Percentiles rank a stretch among this genome's conserved stretches.
Evolutionary conservation across 2,329 filamentous ascomycete species (phyloP).

Genomic region (Cladophialophora bantiana): DNA sequence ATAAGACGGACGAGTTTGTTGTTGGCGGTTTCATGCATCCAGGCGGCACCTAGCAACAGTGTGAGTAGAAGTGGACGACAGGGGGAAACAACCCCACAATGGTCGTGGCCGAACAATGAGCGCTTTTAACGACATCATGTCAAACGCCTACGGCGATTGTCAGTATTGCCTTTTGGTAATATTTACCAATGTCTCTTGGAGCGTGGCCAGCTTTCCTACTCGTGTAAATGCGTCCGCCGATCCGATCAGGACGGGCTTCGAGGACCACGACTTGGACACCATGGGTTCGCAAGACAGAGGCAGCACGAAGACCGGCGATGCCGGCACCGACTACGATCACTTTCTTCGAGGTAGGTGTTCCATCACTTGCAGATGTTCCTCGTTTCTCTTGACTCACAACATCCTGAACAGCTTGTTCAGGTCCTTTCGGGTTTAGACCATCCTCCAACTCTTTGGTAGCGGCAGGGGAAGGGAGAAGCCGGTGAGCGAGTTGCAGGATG

Average conservation of each 20-base stretch:
- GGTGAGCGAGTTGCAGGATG: conserved; percentile 38
- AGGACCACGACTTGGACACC: conserved; percentile 47
- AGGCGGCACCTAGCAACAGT: conserved; percentile 49
- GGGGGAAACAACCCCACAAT: conserved; percentile 38
- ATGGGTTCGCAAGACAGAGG: conserved; percentile 46
- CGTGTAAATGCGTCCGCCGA: conserved; percentile 51
- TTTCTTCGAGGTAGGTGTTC: conserved; percentile 37
- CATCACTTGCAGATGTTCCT: conserved; percentile 25
- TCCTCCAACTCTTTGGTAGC: conserved; percentile 37
- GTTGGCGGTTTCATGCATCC: conserved; percentile 56
- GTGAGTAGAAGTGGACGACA: conserved; percentile 32
- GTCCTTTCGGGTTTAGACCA: conserved; percentile 39
- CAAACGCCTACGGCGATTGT: conserved; percentile 42
- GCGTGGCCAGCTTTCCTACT: conserved; percentile 47
- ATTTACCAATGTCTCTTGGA: conserved; percentile 51
- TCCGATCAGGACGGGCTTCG: conserved; percentile 46
- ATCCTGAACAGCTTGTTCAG: conserved; percentile 25
- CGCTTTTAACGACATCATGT: conserved; percentile 38
- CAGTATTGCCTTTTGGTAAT: conserved; percentile 42
- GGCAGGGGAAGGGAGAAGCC: conserved; percentile 34
- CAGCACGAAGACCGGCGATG: conserved; percentile 47
- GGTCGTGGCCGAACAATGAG: conserved; percentile 39
- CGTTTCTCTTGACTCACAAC: conserved; percentile 37
- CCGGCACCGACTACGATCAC: conserved; percentile 48
- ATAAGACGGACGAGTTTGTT: conserved; percentile 55